Base-by-base conservation (phyloP, 805 yeast genomes). In the Kuraishia capsulata region DNA sequence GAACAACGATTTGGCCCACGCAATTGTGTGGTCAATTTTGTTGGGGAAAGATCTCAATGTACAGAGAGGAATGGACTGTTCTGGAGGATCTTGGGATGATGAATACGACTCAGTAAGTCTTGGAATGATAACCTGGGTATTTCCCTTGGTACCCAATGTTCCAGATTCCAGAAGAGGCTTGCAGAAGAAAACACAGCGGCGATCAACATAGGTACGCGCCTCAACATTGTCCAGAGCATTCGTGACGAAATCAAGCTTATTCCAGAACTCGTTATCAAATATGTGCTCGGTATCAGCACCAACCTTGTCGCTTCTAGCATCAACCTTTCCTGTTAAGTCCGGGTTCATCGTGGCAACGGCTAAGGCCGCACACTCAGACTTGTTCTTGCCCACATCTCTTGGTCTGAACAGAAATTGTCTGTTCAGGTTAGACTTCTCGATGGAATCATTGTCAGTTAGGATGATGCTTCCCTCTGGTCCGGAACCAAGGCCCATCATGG, bases 81-180 rank as follows among this genome's bases (percentile, higher is more conserved):
- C 99, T 29, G 99, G 99, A 33, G 99, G 98, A 63, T 92, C 99
- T 59, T 87, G 94, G 10, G 96, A 85, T 2, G 96, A 84, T 3
- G 97, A 85, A 62, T 92, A 92, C 4, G 95, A 84, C 64, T 92
- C 99, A 2, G 99, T 92, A 56, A 92, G 62, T 56, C 78, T 74
- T 48, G 99, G 99, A 53, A 89, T 78, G 38, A 92, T 81, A 33
- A 92, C 97, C 68, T 92, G 99, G 17, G 96, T 90, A 59, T 92
- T 92, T 61, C 98, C 97, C 65, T 92, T 92, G 17, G 98, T 90
- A 48, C 99, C 99, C 50, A 92, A 73, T 30, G 99, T 92, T 43
- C 99, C 99, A 9, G 95, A 83, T 66, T 92, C 99, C 44, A 92
- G 71, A 50, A 92, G 71, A 17, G 98, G 86, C 62, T 88, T 89